phyloP scores from a whole-genome alignment of 345 rosid genomes.

The Salix koriyanagi region DNA sequence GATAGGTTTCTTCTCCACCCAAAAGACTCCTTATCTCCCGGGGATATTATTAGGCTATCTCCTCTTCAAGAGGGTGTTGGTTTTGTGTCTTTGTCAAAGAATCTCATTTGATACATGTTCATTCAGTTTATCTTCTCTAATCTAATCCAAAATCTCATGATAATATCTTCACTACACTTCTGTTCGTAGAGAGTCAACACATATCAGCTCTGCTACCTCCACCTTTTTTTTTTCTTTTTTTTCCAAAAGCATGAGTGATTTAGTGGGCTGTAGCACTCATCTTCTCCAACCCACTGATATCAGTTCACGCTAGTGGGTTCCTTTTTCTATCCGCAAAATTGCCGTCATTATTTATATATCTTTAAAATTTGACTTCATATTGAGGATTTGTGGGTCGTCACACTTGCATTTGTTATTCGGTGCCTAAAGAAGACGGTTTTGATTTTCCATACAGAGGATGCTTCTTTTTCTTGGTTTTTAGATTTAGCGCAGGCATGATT shows the following conservation, averaged over 20 bases:
- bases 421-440: not conserved
- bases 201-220: not conserved
- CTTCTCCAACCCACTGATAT: slow-evolving; percentile 11
- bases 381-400: not conserved
- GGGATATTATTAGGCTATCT: slow-evolving; percentile 6
- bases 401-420: not conserved
- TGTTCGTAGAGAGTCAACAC: slow-evolving; percentile 6
- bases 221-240: not conserved
- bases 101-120: not conserved
- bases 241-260: not conserved
- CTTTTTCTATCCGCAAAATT: not conserved
- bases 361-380: not conserved
- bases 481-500: not conserved
- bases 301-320: slow-evolving; percentile 10
- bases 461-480: not conserved
- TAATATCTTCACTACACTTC: not conserved
- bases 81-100: not conserved
- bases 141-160: not conserved
- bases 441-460: not conserved
- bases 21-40: not conserved
- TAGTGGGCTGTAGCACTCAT: slow-evolving; percentile 20
- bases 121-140: not conserved
- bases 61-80: slow-evolving; percentile 7
- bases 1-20: not conserved
- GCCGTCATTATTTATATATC: not conserved